Evolutionary conservation across 169 alveolate species (phyloP), one percentile per base, ranked within the genome.

Genomic region (Toxoplasma gondii): DNA sequence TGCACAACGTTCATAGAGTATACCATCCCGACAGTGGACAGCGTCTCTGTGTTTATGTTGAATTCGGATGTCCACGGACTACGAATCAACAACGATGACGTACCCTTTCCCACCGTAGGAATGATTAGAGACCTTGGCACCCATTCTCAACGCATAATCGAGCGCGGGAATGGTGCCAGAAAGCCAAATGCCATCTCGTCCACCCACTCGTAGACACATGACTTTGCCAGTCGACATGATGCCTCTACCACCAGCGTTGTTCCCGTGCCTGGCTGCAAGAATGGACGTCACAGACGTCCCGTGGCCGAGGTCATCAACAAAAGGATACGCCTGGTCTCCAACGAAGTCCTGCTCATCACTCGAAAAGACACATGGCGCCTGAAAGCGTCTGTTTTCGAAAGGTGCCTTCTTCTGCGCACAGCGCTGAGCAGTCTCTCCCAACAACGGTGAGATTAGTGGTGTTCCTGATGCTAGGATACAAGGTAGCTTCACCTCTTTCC

Each of bases 281-380:
- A 96, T 96, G 29, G 97, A 97, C 22, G 98, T 97, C 92, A 96
- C 96, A 34, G 95, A 94, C 29, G 98, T 97, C n/a, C 98, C 98
- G 54, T 97, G 98, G 22, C 97, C 97, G 38, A 95, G 91, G 92
- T 95, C 97, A 88, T 97, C 98, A 10, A 94, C 92, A 41, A 93
- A 93, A 0, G 97, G 97, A 78, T 96, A 88, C 43, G 93, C 96
- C 31, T 94, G 93, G 45, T 96, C 95, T 58, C 96, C 95, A 31
- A 95, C 97, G 41, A 97, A 96, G 88, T 97, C 97, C 93, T 96
- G 93, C 88, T 34, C 39, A 64, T 5, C 53, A 81, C 44, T 9
- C 27, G 22, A 17, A 31, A 16, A 43, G n/a, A 69, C 16, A 69
- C 58, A 9, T 49, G 22, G 22, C 58, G 4, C 58, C 58, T 49